A percentile compares a stretch with the other conserved stretches of the same genome.
Evolutionary conservation across 768 basidiomycete genomes (phyloP).

Genomic region (Trametes coccinea): DNA sequence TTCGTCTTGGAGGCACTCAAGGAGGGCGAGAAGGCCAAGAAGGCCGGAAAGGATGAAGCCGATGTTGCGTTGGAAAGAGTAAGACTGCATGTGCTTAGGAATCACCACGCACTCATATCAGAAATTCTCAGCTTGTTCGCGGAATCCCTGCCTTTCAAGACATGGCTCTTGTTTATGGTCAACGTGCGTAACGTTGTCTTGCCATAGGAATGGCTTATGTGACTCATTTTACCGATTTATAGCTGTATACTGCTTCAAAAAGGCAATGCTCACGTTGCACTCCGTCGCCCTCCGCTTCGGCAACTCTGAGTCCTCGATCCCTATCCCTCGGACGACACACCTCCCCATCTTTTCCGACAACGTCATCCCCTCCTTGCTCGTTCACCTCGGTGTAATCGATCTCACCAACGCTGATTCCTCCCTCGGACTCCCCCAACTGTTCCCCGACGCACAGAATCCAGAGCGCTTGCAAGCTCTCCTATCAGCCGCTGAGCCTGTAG

Average conservation of each 20-base stretch:
- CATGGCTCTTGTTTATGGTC: conserved; percentile 63
- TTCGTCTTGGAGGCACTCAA: conserved; percentile 73
- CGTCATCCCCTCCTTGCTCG: conserved; percentile 78
- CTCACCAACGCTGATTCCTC: conserved; percentile 46
- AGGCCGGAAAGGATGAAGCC: conserved; percentile 20
- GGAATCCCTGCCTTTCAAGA: conserved; percentile 84
- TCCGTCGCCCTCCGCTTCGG: conserved; percentile 69
- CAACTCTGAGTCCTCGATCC: conserved; percentile 53
- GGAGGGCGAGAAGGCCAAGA: conserved; percentile 38
- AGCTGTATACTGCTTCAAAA: conserved; percentile 92
- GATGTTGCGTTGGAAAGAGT: conserved; percentile 31
- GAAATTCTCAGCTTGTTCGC: conserved; percentile 56
- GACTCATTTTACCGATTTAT: neutral
- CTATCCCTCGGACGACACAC: conserved; percentile 45
- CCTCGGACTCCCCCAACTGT: conserved; percentile 45
- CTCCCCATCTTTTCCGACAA: conserved; percentile 80
- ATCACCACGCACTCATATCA: neutral
- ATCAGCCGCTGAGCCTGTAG: conserved; percentile 24
- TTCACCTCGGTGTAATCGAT: conserved; percentile 76
- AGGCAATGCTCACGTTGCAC: conserved; percentile 80
- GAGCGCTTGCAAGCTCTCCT: conserved; percentile 45
- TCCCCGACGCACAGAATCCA: conserved; percentile 47
- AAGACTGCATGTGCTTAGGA: neutral
- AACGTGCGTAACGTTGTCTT: conserved; percentile 46
- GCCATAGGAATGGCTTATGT: neutral